Evolutionary conservation across 768 basidiomycete species (phyloP).

Genomic region (Collybiopsis confluens): DNA sequence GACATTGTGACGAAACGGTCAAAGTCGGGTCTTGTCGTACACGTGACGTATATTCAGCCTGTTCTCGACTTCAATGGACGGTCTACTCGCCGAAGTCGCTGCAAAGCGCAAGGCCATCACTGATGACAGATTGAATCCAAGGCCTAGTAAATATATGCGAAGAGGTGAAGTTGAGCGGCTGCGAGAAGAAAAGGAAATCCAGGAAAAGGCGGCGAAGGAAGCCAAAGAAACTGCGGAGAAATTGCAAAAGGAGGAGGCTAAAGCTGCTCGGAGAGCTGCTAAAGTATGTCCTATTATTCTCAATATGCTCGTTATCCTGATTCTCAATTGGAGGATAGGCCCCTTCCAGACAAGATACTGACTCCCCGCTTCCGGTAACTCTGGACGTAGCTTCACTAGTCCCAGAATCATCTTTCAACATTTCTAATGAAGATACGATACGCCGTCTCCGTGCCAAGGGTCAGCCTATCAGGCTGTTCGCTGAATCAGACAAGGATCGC

Average conservation of each 20-base stretch:
- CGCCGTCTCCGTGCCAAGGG: conserved; percentile 86
- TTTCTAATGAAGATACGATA: conserved; percentile 90
- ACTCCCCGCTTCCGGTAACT: conserved; percentile 29
- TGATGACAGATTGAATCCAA: conserved; percentile 27
- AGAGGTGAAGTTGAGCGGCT: conserved; percentile 84
- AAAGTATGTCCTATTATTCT: conserved; percentile 39
- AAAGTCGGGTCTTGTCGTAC: conserved; percentile 30
- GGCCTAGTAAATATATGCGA: conserved; percentile 84
- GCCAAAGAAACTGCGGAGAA: conserved; percentile 29
- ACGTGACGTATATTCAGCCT: conserved; percentile 23
- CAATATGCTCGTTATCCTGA: conserved; percentile 23
- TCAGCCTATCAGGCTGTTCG: conserved; percentile 93
- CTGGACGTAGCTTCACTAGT: conserved; percentile 34
- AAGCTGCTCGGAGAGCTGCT: conserved; percentile 16
- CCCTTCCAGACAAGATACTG: conserved; percentile 34
- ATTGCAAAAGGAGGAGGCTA: conserved; percentile 16
- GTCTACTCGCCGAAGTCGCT: conserved; percentile 84
- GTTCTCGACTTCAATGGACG: conserved; percentile 59
- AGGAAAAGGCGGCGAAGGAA: conserved; percentile 30
- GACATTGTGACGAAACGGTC: conserved; percentile 44
- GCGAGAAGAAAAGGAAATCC: conserved; percentile 43
- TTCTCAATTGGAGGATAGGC: conserved; percentile 45
- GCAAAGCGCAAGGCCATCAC: conserved; percentile 78
- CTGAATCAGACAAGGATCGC: conserved; percentile 92
- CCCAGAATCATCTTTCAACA: conserved; percentile 64